Evolutionary conservation across 2,329 filamentous ascomycete species (phyloP).

Genomic region (Thielaviopsis populi): DNA sequence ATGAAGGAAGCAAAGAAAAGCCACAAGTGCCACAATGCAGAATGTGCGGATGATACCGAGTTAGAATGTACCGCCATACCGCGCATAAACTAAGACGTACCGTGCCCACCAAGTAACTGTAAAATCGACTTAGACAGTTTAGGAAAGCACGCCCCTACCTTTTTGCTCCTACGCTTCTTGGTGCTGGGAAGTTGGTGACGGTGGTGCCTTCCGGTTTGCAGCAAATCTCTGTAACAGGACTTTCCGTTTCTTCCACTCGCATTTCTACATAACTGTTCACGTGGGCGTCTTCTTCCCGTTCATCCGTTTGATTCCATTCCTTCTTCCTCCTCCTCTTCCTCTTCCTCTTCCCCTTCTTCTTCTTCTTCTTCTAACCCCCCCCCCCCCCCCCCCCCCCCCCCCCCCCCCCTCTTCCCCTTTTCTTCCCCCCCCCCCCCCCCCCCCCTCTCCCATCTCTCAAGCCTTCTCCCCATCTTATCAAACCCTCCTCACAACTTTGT

Average conservation of each 20-base stretch:
- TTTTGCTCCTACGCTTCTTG: neutral
- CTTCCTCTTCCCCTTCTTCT: constrained; percentile 2
- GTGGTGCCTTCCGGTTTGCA: neutral
- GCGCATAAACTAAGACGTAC: neutral
- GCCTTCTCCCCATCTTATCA: neutral
- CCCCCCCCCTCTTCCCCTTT: constrained; percentile 11
- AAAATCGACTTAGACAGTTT: neutral
- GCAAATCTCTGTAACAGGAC: neutral
- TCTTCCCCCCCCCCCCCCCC: too few species aligned
- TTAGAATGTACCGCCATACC: neutral
- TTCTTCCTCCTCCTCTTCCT: neutral
- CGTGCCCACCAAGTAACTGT: neutral
- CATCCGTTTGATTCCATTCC: neutral
- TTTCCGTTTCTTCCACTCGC: neutral
- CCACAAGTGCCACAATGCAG: neutral
- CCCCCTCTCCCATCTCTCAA: neutral
- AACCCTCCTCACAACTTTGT: neutral
- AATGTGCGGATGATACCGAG: neutral
- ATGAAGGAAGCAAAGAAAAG: neutral
- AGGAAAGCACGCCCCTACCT: neutral
- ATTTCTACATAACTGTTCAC: neutral
- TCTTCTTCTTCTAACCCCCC: constrained; percentile 1
- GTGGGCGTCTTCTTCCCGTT: neutral
- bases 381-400: neutral
- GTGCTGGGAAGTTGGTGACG: neutral